Base-by-base conservation (phyloP, 441 rosid species). In the Populus tomentosa region DNA sequence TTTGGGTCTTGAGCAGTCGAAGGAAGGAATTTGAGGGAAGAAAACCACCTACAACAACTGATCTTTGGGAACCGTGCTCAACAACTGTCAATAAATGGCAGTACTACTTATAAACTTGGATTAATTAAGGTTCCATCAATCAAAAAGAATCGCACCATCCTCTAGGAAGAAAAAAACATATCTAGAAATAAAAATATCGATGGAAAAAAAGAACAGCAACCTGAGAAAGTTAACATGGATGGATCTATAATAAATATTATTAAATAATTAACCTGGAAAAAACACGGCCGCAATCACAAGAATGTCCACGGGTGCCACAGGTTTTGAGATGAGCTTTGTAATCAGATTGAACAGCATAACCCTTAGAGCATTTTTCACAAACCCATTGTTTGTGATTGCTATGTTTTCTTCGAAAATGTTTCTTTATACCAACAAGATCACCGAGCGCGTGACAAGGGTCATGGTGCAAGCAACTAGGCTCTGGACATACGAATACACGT, bases 181-280 rank as follows among this genome's bases (percentile, higher is more conserved):
- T 40, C 14, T 40, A 40, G 11, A 3, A 40, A 40, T 10, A 40
- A 2, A 40, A 40, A 40, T 40, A 40, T 40, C 13, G 46, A 40
- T 10, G 46, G 14, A 26, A 24, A 10, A 28, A 10, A 6, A 11
- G 14, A 10, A 7, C 18, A 30, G 92, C 97, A 97, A 91, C 21
- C 97, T 92, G 78, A 92, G 92, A 72, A 94, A 97, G 13, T 46
- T 66, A 87, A 91, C 72, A 74, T 91, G 6, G 90, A 89, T 1
- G 86, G 87, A 81, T 92, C 98, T 82, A 95, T 86, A 80, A 92
- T 94, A 1, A 94, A 86, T 28, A 94, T 87, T 87, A 91, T 92
- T 97, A 97, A 94, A 3, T 95, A 97, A n/a, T 91, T 97, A 65
- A 94, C 98, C 98, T 90, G 88, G 98, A 95, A 82, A 95, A 95